Base-by-base conservation (phyloP, 257 asterid species). In the Petunia axillaris region DNA sequence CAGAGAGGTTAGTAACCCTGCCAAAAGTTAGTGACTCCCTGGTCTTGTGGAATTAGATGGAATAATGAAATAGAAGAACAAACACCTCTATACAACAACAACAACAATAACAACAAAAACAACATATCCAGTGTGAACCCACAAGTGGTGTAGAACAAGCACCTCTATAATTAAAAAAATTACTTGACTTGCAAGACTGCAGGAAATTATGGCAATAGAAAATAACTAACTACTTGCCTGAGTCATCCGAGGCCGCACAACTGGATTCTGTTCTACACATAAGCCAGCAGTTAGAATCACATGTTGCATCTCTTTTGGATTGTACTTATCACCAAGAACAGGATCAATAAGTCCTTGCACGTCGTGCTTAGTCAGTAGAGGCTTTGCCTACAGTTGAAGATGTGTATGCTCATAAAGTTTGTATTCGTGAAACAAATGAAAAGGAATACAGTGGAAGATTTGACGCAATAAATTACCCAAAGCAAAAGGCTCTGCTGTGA, bases 171-270 rank as follows among this genome's bases (percentile, higher is more conserved):
- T 25, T 25, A 25, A 40, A 46, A 48, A 71, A 5, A 11, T 48
- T 5, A 11, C 35, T 50, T 5, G 77, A 70, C 25, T 35, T 48
- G 10, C 35, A 39, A 5, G 48, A 48, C 1, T 5, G 48, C 1
- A 71, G 60, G 60, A 48, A 48, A 48, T 48, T 9, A 71, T 43
- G 43, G 60, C 10, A 60, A 71, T 38, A 48, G 25, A 71, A 46
- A 40, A 35, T 62, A 77, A 67, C 25, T 25, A 25, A 25, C 59
- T 48, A 85, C 89, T 86, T 86, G 85, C 97, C 93, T 89, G 87
- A 14, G 83, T 86, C 97, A 92, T 92, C 77, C 87, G 80, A 36
- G 95, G 97, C 78, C 93, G 86, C 63, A 87, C 82, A 84, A 87
- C 43, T 10, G 97, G 88, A 77, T 83, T 88, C 14, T 80, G 86